Conservation (phyloP, 1,284 basidiomycete species). For the Papiliotrema flavescens region DNA sequence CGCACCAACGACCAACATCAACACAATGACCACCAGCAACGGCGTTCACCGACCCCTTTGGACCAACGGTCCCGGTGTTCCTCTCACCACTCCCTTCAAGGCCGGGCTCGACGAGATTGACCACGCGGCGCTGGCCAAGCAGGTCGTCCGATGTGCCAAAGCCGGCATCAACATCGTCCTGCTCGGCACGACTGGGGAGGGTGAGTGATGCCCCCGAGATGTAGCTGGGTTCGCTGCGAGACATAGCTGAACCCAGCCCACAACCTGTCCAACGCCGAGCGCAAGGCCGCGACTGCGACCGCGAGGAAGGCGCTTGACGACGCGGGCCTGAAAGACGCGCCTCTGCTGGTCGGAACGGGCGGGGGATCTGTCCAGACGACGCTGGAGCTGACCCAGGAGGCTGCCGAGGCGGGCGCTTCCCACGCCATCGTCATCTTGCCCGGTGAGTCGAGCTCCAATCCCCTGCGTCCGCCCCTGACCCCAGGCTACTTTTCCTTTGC, state of each 20-base stretch:
- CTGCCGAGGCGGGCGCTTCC: conserved; percentile 73
- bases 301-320: conserved; percentile 71
- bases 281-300: conserved; percentile 61
- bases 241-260: conserved; percentile 26
- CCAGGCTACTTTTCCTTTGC: conserved; percentile 51
- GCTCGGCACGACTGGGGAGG: conserved; percentile 52
- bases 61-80: conserved; percentile 47
- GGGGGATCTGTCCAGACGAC: conserved; percentile 72
- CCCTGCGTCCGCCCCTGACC: neutral
- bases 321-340: conserved; percentile 63
- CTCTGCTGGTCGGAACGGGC: conserved; percentile 82
- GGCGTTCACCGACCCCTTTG: conserved; percentile 15
- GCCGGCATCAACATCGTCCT: conserved; percentile 51
- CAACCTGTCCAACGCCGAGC: conserved; percentile 68
- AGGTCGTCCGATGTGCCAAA: conserved; percentile 50
- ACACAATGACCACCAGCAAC: conserved; percentile 2
- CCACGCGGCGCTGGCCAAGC: conserved; percentile 46
- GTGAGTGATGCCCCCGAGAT: conserved; percentile 22
- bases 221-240: neutral
- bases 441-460: conserved; percentile 7
- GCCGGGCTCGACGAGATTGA: conserved; percentile 30
- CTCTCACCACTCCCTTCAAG: conserved; percentile 52
- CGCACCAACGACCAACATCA: neutral
- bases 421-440: conserved; percentile 55
- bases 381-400: conserved; percentile 71